These are phyloP conservation scores for Colletotrichum sp. DNA, from an alignment of 2,329 filamentous ascomycete species.

Conservation along the genomic window DNA sequence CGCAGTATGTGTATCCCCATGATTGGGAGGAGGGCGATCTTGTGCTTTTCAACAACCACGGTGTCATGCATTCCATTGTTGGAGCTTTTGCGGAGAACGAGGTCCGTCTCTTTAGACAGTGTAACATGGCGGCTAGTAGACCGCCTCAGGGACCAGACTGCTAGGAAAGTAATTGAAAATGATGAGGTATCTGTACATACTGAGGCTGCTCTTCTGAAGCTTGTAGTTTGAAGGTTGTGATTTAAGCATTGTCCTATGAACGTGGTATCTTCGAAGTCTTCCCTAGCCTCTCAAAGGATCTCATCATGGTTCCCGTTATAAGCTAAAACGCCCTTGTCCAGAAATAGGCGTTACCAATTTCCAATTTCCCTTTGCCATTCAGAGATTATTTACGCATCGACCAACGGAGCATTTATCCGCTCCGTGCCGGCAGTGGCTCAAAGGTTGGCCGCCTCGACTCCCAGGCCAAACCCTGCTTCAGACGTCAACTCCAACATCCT, in stretches of 20 bases:
- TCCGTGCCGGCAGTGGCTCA: background rate
- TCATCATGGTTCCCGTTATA: background rate
- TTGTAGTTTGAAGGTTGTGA: too few species aligned
- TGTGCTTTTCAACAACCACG: background rate
- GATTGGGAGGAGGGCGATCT: background rate
- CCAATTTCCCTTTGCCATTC: background rate
- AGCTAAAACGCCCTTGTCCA: background rate
- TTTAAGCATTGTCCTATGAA: background rate
- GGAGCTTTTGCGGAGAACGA: background rate
- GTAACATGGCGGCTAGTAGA: background rate
- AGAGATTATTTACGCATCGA: background rate
- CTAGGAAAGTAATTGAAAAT: too few species aligned
- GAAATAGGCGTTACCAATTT: background rate
- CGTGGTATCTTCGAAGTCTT: background rate
- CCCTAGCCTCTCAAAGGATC: background rate
- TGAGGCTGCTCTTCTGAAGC: too few species aligned
- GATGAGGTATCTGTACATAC: too few species aligned
- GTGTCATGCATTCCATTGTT: background rate
- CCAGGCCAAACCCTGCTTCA: conserved; percentile 4
- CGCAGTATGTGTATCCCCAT: background rate
- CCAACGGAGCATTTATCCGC: background rate
- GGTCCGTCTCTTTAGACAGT: background rate
- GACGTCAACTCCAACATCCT: conserved; percentile 8
- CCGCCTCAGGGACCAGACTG: background rate
- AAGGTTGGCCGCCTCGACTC: background rate